These are phyloP conservation scores for Artemisia tridentata DNA, from an alignment of 129 eudicot species.

Conservation along the genomic window DNA sequence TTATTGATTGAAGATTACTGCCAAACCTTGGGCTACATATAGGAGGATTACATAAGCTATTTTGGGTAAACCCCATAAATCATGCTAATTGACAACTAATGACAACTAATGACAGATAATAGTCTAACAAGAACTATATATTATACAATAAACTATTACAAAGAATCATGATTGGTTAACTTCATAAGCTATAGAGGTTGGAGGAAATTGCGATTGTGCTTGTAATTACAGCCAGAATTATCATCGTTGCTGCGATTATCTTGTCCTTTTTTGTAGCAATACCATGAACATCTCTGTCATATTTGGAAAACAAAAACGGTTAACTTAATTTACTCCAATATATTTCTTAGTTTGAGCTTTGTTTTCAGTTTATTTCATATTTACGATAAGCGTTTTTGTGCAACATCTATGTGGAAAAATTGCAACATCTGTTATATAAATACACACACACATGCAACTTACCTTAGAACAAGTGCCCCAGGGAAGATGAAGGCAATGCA, in stretches of 20 bases:
- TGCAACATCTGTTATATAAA: neutral
- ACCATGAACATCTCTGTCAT: slow-evolving; percentile 82
- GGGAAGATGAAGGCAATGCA: slow-evolving; percentile 86
- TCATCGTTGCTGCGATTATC: slow-evolving; percentile 63
- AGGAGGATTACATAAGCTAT: no score
- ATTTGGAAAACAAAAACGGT: neutral
- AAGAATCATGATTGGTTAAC: slow-evolving; percentile 26
- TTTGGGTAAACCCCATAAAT: no score
- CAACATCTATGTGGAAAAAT: neutral
- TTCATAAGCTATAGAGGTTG: slow-evolving; percentile 64
- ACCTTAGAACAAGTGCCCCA: slow-evolving; percentile 78
- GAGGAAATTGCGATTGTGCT: slow-evolving; percentile 81
- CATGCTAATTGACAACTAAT: no score
- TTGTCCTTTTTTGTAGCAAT: slow-evolving; percentile 70
- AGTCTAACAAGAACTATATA: no score
- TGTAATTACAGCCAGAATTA: slow-evolving; percentile 59
- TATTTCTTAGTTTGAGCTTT: neutral
- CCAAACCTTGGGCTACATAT: no score
- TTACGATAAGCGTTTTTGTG: no score
- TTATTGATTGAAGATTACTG: no score
- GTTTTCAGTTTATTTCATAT: neutral
- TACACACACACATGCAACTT: neutral
- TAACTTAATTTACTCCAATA: neutral
- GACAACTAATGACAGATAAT: no score
- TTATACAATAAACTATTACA: slow-evolving; percentile 7